Percentiles rank a stretch among this genome's conserved stretches.
Evolutionary conservation across 495 filamentous ascomycete genomes (phyloP).

Genomic region (Peziza echinospora): DNA sequence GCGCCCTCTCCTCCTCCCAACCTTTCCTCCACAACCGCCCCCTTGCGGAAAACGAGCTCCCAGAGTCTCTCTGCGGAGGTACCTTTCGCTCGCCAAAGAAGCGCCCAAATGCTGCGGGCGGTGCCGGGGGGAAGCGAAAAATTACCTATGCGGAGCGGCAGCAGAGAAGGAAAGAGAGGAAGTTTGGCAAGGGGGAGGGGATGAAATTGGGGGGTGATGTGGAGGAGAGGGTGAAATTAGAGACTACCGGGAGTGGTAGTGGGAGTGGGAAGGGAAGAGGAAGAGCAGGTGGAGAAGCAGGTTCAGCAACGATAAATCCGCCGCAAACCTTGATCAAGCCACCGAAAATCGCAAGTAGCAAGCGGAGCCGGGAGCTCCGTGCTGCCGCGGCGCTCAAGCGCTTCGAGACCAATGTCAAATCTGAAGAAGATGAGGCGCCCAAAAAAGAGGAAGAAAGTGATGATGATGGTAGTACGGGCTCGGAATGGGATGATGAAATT

Average conservation of each 20-base stretch:
- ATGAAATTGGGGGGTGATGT: slow-evolving; percentile 44
- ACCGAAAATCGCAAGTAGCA: slow-evolving; percentile 47
- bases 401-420: slow-evolving; percentile 37
- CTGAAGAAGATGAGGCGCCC: slow-evolving; percentile 9
- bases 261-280: slow-evolving; percentile 43
- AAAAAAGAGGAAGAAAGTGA: slow-evolving; percentile 13
- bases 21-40: slow-evolving; percentile 30
- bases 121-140: slow-evolving; percentile 23
- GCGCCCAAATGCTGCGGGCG: slow-evolving; percentile 2
- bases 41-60: slow-evolving; percentile 30
- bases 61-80: slow-evolving; percentile 47
- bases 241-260: no score
- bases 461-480: slow-evolving; percentile 1
- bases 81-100: slow-evolving; percentile 23
- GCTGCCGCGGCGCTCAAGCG: slow-evolving; percentile 56
- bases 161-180: slow-evolving; percentile 43
- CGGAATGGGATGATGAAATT: slow-evolving; percentile 15
- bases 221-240: slow-evolving; percentile 36
- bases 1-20: slow-evolving; percentile 33
- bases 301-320: no score
- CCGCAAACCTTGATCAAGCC: slow-evolving; percentile 21
- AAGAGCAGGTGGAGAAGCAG: slow-evolving; percentile 32
- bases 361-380: slow-evolving; percentile 47
- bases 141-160: slow-evolving; percentile 38
- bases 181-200: slow-evolving; percentile 45